A percentile compares a stretch with the other conserved stretches of the same genome.
Conservation (phyloP, 768 basidiomycete species). For the Tricholoma hemisulphureum region DNA sequence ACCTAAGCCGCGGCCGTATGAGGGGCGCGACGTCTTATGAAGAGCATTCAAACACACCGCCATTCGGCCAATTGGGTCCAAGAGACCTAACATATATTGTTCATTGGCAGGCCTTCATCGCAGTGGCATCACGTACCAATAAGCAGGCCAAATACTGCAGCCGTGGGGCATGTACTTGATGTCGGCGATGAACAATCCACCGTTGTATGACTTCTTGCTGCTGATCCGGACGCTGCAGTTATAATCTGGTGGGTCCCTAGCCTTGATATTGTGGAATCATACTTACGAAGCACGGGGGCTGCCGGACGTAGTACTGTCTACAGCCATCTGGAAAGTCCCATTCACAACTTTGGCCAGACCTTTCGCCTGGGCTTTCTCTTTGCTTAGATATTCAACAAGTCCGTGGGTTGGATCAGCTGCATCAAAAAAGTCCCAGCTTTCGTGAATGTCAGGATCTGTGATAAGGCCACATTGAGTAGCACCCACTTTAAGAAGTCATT, state of each 20-base stretch:
- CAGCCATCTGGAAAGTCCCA: constrained; percentile 55
- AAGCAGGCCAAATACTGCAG: constrained; percentile 63
- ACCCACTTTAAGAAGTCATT: not conserved
- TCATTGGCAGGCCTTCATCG: not conserved
- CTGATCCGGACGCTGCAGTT: constrained; percentile 60
- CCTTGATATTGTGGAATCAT: not conserved
- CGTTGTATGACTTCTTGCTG: constrained; percentile 56
- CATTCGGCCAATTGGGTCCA: constrained; percentile 53
- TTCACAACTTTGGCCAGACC: constrained; percentile 60
- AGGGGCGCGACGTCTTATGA: not conserved
- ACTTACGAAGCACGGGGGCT: constrained; percentile 56
- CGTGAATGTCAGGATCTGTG: not conserved
- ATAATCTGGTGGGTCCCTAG: constrained; percentile 1
- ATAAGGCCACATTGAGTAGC: not conserved
- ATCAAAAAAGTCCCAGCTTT: constrained; percentile 63
- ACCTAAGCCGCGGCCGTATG: constrained; percentile 21
- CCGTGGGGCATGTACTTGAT: constrained; percentile 68
- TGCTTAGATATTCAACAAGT: constrained; percentile 56
- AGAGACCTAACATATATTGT: constrained; percentile 24
- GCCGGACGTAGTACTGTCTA: constrained; percentile 55
- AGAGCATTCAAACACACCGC: constrained; percentile 31
- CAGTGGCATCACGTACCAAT: constrained; percentile 30
- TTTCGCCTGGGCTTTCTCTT: constrained; percentile 45
- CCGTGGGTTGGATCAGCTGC: constrained; percentile 68
- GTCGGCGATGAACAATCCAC: constrained; percentile 75